Percentiles rank a stretch among this genome's conserved stretches.
Conservation (phyloP, 768 basidiomycete species). For the Udeniomyces megalosporus region DNA sequence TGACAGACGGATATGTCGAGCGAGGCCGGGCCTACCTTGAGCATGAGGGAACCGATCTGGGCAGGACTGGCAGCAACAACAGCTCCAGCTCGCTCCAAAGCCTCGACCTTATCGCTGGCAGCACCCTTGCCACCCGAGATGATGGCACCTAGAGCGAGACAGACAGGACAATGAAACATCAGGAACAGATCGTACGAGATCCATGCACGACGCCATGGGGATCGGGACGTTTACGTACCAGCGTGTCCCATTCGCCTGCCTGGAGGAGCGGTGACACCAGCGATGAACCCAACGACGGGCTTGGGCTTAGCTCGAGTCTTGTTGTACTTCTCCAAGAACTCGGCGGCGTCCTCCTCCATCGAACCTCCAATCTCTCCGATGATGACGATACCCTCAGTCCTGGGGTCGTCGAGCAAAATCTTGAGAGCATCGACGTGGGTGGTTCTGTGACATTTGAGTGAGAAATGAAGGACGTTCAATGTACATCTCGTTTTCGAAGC, state of each 20-base stretch:
- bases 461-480: not conserved
- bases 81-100: slow-evolving; percentile 73
- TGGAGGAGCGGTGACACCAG: slow-evolving; percentile 92
- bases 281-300: slow-evolving; percentile 95
- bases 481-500: too few relatives aligned
- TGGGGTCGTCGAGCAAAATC: slow-evolving; percentile 84
- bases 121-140: slow-evolving; percentile 97
- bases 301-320: slow-evolving; percentile 71
- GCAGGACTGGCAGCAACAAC: slow-evolving; percentile 91
- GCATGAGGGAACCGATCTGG: slow-evolving; percentile 76
- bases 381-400: slow-evolving; percentile 89
- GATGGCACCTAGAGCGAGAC: slow-evolving; percentile 52
- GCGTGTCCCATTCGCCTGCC: slow-evolving; percentile 69
- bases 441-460: slow-evolving; percentile 54
- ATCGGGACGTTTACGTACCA: not conserved
- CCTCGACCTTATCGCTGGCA: slow-evolving; percentile 73
- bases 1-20: not conserved
- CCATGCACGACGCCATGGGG: not conserved
- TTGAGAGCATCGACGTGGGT: slow-evolving; percentile 92
- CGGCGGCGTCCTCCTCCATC: slow-evolving; percentile 99
- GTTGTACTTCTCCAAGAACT: slow-evolving; percentile 84
- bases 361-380: slow-evolving; percentile 98
- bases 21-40: slow-evolving; percentile 44
- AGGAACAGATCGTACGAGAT: slow-evolving; percentile 31
- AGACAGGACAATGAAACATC: not conserved